A percentile compares a stretch with the other conserved stretches of the same genome.
These are phyloP conservation scores for Tetrapisispora iriomotensis DNA, from an alignment of 805 yeast species.

Conservation along the genomic window DNA sequence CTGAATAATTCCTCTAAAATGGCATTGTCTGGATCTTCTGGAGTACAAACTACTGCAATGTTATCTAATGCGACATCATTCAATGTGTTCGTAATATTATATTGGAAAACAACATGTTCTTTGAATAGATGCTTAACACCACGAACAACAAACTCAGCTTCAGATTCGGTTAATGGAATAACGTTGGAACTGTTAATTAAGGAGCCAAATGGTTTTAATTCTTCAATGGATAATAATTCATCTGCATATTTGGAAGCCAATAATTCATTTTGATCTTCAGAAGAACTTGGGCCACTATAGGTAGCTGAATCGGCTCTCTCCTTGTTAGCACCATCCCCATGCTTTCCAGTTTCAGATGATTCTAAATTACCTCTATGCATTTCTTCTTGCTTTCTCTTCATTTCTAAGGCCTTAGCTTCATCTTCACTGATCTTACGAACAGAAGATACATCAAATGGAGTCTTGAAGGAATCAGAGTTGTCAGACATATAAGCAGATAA, in stretches of 20 bases:
- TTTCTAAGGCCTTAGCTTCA: constrained; percentile 57
- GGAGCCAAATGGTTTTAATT: constrained; percentile 62
- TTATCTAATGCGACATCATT: constrained; percentile 67
- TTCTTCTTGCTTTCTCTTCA: constrained; percentile 39
- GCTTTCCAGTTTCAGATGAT: constrained; percentile 19
- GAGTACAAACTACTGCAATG: constrained; percentile 59
- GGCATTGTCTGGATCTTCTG: constrained; percentile 42
- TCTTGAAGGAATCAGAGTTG: constrained; percentile 30
- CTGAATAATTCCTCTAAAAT: constrained; percentile 56
- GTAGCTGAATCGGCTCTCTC: constrained; percentile 21
- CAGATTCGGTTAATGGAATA: constrained; percentile 74
- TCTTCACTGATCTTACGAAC: constrained; percentile 60
- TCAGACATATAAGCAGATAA: constrained; percentile 54
- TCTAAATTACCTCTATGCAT: constrained; percentile 20
- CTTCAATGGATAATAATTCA: constrained; percentile 61
- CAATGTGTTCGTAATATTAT: constrained; percentile 74
- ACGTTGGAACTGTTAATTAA: constrained; percentile 60
- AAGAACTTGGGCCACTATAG: constrained; percentile 22
- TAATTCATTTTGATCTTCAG: constrained; percentile 28
- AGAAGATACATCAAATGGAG: constrained; percentile 60
- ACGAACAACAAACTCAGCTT: constrained; percentile 84
- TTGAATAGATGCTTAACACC: constrained; percentile 78
- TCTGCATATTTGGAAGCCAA: constrained; percentile 58
- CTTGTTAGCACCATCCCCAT: constrained; percentile 9
- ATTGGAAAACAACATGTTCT: constrained; percentile 67